Conservation (phyloP, 805 yeast species). For the Kazachstania africana region DNA sequence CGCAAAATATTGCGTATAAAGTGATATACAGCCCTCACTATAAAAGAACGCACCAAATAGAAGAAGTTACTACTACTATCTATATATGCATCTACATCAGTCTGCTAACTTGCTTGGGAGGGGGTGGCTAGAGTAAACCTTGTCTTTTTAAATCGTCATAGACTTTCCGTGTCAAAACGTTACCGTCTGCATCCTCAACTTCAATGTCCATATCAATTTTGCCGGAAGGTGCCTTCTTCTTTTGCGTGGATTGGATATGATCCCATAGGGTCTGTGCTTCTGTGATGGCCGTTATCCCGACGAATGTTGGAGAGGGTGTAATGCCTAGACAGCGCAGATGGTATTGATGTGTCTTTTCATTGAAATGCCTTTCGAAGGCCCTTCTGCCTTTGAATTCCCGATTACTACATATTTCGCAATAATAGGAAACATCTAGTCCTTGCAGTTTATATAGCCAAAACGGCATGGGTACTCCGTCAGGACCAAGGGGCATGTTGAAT, state of each 20-base stretch:
- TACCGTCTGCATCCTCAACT: conserved; percentile 88
- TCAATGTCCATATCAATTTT: too few relatives aligned
- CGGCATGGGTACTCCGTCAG: conserved; percentile 89
- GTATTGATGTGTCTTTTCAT: conserved; percentile 53
- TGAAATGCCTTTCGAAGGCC: conserved; percentile 64
- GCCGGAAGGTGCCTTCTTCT: conserved; percentile 26
- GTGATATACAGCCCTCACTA: neutral
- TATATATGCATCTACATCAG: too few relatives aligned
- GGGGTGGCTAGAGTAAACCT: conserved; percentile 36
- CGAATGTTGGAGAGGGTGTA: conserved; percentile 38
- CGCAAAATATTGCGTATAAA: neutral
- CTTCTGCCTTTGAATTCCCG: conserved; percentile 59
- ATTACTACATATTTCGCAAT: conserved; percentile 84
- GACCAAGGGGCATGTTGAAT: conserved; percentile 62
- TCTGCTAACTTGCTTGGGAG: too few relatives aligned
- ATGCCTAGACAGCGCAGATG: conserved; percentile 73
- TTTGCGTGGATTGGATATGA: conserved; percentile 22
- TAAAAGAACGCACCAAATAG: neutral
- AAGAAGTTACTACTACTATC: too few relatives aligned
- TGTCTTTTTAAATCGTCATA: conserved; percentile 80
- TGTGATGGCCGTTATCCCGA: conserved; percentile 50
- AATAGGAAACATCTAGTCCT: conserved; percentile 61
- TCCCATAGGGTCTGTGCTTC: conserved; percentile 59
- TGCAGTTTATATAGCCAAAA: conserved; percentile 85
- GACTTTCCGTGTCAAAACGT: conserved; percentile 76